Evolutionary conservation across 2,329 filamentous ascomycete genomes (phyloP).

Genomic region (Colletotrichum endophyticum): DNA sequence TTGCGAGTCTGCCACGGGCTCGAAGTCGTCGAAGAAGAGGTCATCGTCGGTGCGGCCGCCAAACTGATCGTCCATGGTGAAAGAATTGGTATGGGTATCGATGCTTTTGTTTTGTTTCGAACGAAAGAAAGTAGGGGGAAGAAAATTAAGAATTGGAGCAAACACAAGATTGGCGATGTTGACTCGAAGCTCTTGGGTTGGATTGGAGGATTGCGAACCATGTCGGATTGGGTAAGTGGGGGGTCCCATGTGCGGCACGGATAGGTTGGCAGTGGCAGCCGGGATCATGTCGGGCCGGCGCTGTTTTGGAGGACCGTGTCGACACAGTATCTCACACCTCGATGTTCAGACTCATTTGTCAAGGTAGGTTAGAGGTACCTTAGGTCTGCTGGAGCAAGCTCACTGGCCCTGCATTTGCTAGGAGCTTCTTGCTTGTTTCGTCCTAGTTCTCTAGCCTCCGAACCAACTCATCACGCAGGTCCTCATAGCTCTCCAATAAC

Average conservation of each 20-base stretch:
- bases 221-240: slow-evolving; percentile 16
- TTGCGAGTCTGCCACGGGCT: slow-evolving; percentile 39
- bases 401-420: background rate
- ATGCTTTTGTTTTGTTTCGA: background rate
- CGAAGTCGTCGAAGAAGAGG: slow-evolving; percentile 67
- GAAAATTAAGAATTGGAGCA: background rate
- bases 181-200: background rate
- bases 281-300: background rate
- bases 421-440: no score
- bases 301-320: background rate
- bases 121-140: background rate
- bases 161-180: slow-evolving; percentile 3
- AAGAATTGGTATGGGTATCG: background rate
- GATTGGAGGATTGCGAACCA: background rate
- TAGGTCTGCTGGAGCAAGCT: background rate
- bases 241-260: background rate
- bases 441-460: slow-evolving; percentile 29
- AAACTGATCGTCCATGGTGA: slow-evolving; percentile 64
- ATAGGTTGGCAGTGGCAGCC: background rate
- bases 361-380: no score
- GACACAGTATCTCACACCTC: background rate
- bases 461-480: slow-evolving; percentile 41
- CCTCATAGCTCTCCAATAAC: slow-evolving; percentile 45
- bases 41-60: slow-evolving; percentile 66
- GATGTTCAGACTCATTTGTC: background rate